Evolutionary conservation across 108 stramenopile genomes (phyloP).

Genomic region (Pseudonitzschia pungens): DNA sequence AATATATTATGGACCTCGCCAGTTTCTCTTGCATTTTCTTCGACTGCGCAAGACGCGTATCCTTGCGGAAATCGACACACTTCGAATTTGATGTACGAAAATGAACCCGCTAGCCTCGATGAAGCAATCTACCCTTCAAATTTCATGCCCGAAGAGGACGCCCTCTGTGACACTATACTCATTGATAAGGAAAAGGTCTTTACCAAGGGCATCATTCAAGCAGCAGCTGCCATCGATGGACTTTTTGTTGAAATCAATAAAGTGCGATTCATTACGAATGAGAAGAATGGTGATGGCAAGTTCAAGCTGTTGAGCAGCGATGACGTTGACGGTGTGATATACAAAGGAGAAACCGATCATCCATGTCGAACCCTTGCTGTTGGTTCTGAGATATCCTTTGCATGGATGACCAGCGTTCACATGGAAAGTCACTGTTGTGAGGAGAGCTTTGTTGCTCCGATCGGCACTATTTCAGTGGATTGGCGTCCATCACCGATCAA

Average conservation of each 20-base stretch:
- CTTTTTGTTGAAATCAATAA: slow-evolving; percentile 42
- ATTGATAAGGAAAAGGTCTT: slow-evolving; percentile 57
- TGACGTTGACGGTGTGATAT: slow-evolving; percentile 26
- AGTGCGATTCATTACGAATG: slow-evolving; percentile 33
- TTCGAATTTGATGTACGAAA: slow-evolving; percentile 38
- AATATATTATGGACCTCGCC: slow-evolving; percentile 63
- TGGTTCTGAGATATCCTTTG: slow-evolving; percentile 56
- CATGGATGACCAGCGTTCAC: slow-evolving; percentile 42
- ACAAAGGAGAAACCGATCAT: slow-evolving; percentile 22
- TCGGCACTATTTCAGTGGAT: slow-evolving; percentile 59
- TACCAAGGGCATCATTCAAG: slow-evolving; percentile 49
- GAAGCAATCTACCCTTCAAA: neutral
- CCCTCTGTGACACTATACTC: slow-evolving; percentile 50
- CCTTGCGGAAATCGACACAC: slow-evolving; percentile 65
- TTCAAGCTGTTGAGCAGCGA: slow-evolving; percentile 23
- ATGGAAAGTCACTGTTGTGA: slow-evolving; percentile 30
- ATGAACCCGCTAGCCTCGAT: neutral
- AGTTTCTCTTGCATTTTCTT: slow-evolving; percentile 49
- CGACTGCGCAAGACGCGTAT: slow-evolving; percentile 38
- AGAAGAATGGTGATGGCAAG: slow-evolving; percentile 6
- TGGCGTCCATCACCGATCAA: slow-evolving; percentile 61
- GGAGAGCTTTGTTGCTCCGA: slow-evolving; percentile 33
- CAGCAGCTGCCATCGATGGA: slow-evolving; percentile 37
- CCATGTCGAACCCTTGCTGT: slow-evolving; percentile 22
- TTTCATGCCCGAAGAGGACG: neutral